Percentiles rank a stretch among this genome's conserved stretches.
These are phyloP conservation scores for Phylloporus rhodoxanthus DNA, from an alignment of 768 basidiomycete species.

Conservation along the genomic window DNA sequence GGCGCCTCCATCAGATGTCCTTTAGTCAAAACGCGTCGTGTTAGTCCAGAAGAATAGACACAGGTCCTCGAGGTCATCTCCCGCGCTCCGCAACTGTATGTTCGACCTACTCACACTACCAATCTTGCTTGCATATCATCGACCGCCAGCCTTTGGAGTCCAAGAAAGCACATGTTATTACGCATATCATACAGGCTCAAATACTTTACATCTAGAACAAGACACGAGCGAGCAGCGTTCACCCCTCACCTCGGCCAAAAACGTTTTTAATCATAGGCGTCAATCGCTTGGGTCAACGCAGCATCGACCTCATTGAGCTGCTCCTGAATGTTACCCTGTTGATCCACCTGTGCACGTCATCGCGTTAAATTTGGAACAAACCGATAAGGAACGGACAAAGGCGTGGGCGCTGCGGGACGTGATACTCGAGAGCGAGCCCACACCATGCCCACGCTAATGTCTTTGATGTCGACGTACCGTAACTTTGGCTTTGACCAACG, in stretches of 20 bases:
- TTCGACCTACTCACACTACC: no score
- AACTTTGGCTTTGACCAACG: not conserved
- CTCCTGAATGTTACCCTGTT: not conserved
- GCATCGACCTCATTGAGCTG: not conserved
- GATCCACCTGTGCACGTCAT: not conserved
- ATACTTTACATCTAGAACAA: not conserved
- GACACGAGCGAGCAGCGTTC: not conserved
- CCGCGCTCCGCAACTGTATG: no score
- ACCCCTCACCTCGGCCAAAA: not conserved
- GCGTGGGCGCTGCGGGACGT: not conserved
- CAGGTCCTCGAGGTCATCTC: no score
- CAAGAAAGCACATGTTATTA: not conserved
- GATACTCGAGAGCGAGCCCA: not conserved
- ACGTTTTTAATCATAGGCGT: not conserved
- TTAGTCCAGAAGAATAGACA: no score
- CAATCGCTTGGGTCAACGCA: not conserved
- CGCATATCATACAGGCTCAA: not conserved
- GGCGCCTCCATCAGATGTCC: no score
- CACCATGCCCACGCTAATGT: not conserved
- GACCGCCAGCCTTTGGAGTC: not conserved
- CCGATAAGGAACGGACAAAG: not conserved
- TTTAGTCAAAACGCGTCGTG: no score
- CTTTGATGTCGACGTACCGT: constrained; percentile 5
- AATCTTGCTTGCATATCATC: no score
- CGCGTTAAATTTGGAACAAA: not conserved